These are phyloP conservation scores for Serendipita sp. DNA, from an alignment of 1,284 basidiomycete genomes.

Conservation along the genomic window DNA sequence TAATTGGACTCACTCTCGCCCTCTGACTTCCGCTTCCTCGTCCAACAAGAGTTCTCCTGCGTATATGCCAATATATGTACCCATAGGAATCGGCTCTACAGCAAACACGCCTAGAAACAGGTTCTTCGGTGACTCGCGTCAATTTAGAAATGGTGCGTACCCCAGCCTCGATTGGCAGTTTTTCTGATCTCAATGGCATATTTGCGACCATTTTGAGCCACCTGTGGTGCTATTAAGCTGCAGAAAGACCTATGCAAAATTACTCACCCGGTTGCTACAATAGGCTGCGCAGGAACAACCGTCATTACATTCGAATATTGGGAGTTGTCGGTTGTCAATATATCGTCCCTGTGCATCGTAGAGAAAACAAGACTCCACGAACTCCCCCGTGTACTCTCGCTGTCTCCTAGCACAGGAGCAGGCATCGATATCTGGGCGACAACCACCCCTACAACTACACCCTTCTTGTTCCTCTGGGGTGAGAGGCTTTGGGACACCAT, in stretches of 20 bases:
- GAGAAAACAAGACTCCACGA: conserved; percentile 35
- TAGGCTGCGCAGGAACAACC: conserved; percentile 66
- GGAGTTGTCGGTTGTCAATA: conserved; percentile 25
- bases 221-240: conserved; percentile 28
- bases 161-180: conserved; percentile 70
- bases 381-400: conserved; percentile 25
- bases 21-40: conserved; percentile 49
- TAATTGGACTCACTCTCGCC: conserved; percentile 29
- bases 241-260: not conserved
- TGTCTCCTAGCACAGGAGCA: conserved; percentile 59
- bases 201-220: conserved; percentile 68
- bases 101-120: conserved; percentile 46
- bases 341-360: conserved; percentile 49
- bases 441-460: conserved; percentile 60
- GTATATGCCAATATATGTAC: conserved; percentile 72
- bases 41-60: conserved; percentile 70
- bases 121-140: not conserved
- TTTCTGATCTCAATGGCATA: conserved; percentile 47
- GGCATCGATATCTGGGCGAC: conserved; percentile 49
- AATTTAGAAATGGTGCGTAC: conserved; percentile 25
- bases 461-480: conserved; percentile 42
- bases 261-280: conserved; percentile 65
- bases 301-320: conserved; percentile 80
- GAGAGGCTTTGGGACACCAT: conserved; percentile 46
- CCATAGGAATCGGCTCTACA: conserved; percentile 44